Conservation (phyloP, 176 grass and related monocot genomes). For the Musa beccarii region DNA sequence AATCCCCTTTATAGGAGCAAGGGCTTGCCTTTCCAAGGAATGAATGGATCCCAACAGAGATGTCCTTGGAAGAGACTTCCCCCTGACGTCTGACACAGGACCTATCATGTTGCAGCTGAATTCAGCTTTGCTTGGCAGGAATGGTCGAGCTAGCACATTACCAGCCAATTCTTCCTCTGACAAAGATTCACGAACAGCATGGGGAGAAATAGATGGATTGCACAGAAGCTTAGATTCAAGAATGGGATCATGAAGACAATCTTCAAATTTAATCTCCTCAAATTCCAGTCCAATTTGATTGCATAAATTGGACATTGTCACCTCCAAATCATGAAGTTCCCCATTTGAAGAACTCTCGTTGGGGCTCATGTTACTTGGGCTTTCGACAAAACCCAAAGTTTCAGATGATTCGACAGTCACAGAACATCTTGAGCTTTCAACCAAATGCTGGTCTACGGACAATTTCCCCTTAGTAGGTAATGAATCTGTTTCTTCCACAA, state of each 20-base stretch:
- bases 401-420: conserved; percentile 20
- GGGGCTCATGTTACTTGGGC: conserved; percentile 18
- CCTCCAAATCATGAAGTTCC: conserved; percentile 18
- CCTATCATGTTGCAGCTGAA: conserved; percentile 3
- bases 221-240: conserved; percentile 25
- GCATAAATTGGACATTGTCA: conserved; percentile 1
- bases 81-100: neutral
- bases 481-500: neutral
- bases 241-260: conserved; percentile 27
- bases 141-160: conserved; percentile 4
- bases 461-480: neutral
- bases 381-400: conserved; percentile 27
- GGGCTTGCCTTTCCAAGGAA: conserved; percentile 17
- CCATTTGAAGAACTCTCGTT: conserved; percentile 12
- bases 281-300: neutral
- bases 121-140: conserved; percentile 12
- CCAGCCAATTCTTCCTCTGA: conserved; percentile 39
- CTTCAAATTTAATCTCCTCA: conserved; percentile 17
- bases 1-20: conserved; percentile 55
- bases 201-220: conserved; percentile 25
- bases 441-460: neutral
- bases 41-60: neutral
- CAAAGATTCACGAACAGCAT: conserved; percentile 29
- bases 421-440: neutral
- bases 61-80: neutral